Evolutionary conservation across 2,329 filamentous ascomycete species (phyloP), one percentile per base, ranked within the genome.

Genomic region (Trichophaea hybrida): DNA sequence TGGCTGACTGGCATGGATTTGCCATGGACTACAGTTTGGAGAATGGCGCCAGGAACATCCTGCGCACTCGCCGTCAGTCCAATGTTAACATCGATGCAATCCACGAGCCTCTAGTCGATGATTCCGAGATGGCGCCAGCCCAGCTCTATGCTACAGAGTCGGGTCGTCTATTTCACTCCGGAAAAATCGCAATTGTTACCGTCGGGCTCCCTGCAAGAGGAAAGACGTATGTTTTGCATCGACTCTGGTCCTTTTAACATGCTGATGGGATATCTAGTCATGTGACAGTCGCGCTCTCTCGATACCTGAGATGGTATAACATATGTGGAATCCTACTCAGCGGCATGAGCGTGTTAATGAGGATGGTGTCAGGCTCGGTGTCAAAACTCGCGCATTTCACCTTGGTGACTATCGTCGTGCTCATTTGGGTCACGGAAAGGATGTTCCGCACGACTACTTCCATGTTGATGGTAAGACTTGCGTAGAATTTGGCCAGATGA

Each of bases 61-160:
- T 57, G 12, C 84, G 86, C 67, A 94, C 94, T 72, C 84, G 90
- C 65, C 85, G 93, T 69, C 87, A 88, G 74, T 96, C 91, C 68
- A 96, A 89, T 67, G 96, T 90, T 40, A 95, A 94, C 72, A 90
- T 96, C 69, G 93, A 97, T 77, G 91, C 88, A 66, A 96, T 97
- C 69, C 91, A 97, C 74, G 91, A 97, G 76, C 78, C 94, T 57
- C 82, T 87, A 6, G 85, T 90, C 70, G 88, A 88, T 69, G 78
- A 79, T 15, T 66, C 66, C 60, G 81, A 91, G 68, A 81, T 94
- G 80, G 93, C 93, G 4, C 93, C 93, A 34, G 93, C 93, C 67
- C 93, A 98, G 75, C 79, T 98, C 50, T 98, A 98, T 76, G 96
- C 89, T 72, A 98, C 93, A 57, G 94, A 97, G 79, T 97, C 91